Evolutionary conservation across 257 asterid species (phyloP).

Genomic region (Plectranthus barbatus): DNA sequence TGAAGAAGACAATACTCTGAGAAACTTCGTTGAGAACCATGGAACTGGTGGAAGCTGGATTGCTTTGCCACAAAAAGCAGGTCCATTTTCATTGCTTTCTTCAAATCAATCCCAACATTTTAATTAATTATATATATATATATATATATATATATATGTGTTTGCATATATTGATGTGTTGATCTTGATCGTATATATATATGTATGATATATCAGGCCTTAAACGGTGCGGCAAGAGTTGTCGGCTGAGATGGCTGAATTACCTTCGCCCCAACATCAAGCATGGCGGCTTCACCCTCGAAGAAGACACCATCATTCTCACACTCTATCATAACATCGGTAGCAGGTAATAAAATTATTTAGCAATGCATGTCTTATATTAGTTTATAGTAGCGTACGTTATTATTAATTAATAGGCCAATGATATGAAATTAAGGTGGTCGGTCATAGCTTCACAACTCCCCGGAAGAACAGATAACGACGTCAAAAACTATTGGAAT

Average conservation of each 20-base stretch:
- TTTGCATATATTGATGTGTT: no score
- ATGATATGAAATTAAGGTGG: slow-evolving; percentile 32
- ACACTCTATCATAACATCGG: slow-evolving; percentile 44
- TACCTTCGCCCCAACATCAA: slow-evolving; percentile 63
- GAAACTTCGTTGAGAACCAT: slow-evolving; percentile 27
- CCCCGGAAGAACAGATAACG: slow-evolving; percentile 62
- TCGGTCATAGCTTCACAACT: slow-evolving; percentile 62
- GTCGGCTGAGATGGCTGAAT: slow-evolving; percentile 72
- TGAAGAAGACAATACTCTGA: slow-evolving; percentile 57
- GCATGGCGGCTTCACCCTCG: slow-evolving; percentile 59
- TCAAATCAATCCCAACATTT: background rate
- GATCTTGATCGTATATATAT: no score
- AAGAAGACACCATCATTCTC: slow-evolving; percentile 48
- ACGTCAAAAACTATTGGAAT: slow-evolving; percentile 66
- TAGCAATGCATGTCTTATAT: background rate
- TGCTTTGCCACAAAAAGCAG: slow-evolving; percentile 70
- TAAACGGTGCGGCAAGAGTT: slow-evolving; percentile 73
- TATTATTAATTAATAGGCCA: background rate
- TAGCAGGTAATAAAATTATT: slow-evolving; percentile 36
- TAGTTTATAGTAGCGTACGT: no score
- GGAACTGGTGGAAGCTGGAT: slow-evolving; percentile 76
- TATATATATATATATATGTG: no score
- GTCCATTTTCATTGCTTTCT: slow-evolving; percentile 4
- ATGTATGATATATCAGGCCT: slow-evolving; percentile 24
- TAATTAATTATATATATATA: no score